Evolutionary conservation across 768 basidiomycete genomes (phyloP), one percentile per base, ranked within the genome.

Genomic region (Mycena belliarum): DNA sequence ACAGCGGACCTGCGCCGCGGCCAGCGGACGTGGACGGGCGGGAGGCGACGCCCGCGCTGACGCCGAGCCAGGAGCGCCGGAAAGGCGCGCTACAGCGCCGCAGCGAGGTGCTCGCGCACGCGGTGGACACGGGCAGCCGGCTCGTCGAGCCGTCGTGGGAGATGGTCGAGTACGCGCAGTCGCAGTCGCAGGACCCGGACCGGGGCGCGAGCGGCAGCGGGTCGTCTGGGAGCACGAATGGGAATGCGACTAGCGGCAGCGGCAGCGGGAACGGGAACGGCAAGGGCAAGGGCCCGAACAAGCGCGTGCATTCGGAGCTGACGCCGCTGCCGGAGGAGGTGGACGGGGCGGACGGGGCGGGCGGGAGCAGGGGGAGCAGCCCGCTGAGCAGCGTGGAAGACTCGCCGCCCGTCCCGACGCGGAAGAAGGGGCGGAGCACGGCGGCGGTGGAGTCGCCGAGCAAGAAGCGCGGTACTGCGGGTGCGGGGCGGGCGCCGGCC

Each of bases 61-160:
- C 53, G 25, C 65, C 52, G 59, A 44, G 28, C 52, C 67, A 29
- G 67, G 69, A 55, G 59, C 46, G 28, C 52, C 67, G 26, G 67
- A 69, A 55, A 58, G 60, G 44, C 64, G 72, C 37, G 15, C 75
- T 82, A 18, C 81, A 78, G 57, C 77, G 83, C 15, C 78, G 80
- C 3, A 80, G 79, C 59, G 72, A 79, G 38, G 74, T 84, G 0
- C 63, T 83, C 1, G 71, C 75, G 7, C 70, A 79, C 28, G 82
- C 82, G 25, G 78, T 73, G 6, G 80, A 82, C 43, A 68, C 70
- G 3, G 77, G 72, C 1, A 63, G 63, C 8, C 41, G 59, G 29
- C 72, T 83, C 10, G 75, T 76, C 0, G 79, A 82, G 59, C 85
- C 84, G 21, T 80, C 83, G 24, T 76, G 73, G 70, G 84, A 87